Conservation (phyloP, 495 filamentous ascomycete genomes). For the Lentithecium fluviatile region DNA sequence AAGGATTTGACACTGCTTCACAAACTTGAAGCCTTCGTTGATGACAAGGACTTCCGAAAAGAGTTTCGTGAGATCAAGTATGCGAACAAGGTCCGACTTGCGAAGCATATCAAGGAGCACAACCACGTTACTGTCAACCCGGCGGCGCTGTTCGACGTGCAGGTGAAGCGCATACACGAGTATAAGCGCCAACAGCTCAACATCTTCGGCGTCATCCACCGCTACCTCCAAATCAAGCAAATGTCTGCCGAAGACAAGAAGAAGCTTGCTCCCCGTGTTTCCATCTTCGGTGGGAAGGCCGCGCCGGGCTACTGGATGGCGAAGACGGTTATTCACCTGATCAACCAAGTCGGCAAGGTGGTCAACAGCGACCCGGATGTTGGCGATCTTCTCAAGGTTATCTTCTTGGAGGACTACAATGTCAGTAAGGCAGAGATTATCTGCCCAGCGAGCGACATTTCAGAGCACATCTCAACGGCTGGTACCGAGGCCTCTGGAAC, state of each 20-base stretch:
- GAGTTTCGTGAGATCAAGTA: conserved; percentile 91
- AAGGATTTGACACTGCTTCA: conserved; percentile 84
- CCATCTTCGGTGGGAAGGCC: conserved; percentile 96
- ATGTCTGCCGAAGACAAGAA: conserved; percentile 82
- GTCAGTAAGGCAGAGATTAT: conserved; percentile 99
- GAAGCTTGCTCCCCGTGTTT: conserved; percentile 87
- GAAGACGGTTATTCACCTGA: conserved; percentile 95
- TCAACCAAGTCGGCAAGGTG: conserved; percentile 87
- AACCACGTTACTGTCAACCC: conserved; percentile 82
- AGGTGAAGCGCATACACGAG: conserved; percentile 98
- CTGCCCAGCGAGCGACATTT: conserved; percentile 88
- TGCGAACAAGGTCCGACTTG: conserved; percentile 75
- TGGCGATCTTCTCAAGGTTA: conserved; percentile 91
- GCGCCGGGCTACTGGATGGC: conserved; percentile 99
- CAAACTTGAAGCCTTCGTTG: conserved; percentile 72
- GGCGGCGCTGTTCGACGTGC: conserved; percentile 86
- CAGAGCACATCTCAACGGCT: conserved; percentile 97
- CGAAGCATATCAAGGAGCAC: conserved; percentile 81
- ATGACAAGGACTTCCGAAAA: conserved; percentile 85
- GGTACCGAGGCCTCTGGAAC: conserved; percentile 77
- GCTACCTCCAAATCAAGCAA: conserved; percentile 84
- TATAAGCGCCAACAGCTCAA: conserved; percentile 99
- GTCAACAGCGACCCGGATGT: conserved; percentile 90
- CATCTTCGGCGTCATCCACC: conserved; percentile 96
- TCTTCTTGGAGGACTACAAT: conserved; percentile 98